These are phyloP conservation scores for Gastrodia elata DNA, from an alignment of 106 monocot genomes.

Conservation along the genomic window DNA sequence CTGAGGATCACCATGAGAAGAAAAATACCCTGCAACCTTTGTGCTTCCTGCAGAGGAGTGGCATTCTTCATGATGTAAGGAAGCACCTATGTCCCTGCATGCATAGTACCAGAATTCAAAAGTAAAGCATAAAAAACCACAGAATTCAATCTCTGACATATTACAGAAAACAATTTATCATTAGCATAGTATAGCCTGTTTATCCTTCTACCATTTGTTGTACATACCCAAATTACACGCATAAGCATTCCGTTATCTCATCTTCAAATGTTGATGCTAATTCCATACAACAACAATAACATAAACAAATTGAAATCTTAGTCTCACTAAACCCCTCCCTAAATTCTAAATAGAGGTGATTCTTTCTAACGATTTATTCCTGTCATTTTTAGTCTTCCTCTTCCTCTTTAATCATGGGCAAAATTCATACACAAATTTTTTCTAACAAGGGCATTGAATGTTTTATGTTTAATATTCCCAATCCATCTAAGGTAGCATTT, in stretches of 20 bases:
- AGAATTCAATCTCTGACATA: neutral
- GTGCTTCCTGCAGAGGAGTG: slow-evolving; percentile 8
- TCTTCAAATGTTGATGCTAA: neutral
- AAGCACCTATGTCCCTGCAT: slow-evolving; percentile 18
- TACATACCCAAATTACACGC: neutral
- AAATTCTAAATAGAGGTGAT: too few species aligned
- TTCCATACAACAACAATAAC: neutral
- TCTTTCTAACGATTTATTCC: too few species aligned
- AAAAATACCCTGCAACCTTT: slow-evolving; percentile 18
- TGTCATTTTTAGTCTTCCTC: too few species aligned
- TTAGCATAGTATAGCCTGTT: neutral
- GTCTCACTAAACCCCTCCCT: too few species aligned
- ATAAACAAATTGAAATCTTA: too few species aligned
- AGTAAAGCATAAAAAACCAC: neutral
- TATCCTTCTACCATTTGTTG: neutral
- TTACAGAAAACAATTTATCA: neutral
- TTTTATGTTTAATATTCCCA: too few species aligned
- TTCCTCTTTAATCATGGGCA: too few species aligned
- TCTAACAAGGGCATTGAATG: too few species aligned
- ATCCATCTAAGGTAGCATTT: too few species aligned
- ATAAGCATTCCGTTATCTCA: neutral
- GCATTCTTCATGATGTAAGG: slow-evolving; percentile 14
- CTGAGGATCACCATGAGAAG: slow-evolving; percentile 18
- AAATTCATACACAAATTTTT: too few species aligned
- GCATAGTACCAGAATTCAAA: neutral